These are phyloP conservation scores for Silene conica DNA, from an alignment of 148 eudicot genomes.

Conservation along the genomic window DNA sequence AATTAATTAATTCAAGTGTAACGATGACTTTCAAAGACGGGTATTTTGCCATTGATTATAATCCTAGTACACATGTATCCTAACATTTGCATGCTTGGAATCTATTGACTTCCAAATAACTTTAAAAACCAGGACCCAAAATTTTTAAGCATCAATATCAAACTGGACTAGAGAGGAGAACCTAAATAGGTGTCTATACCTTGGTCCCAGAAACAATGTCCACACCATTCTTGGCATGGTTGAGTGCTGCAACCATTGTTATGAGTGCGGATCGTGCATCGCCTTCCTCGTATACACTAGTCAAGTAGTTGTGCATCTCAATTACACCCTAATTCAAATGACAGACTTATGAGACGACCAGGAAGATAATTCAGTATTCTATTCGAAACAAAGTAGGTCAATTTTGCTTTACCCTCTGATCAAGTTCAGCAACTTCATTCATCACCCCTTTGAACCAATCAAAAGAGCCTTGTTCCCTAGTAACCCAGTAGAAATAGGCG, in stretches of 20 bases:
- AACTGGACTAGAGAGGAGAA: neutral
- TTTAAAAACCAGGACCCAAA: neutral
- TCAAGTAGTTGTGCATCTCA: slow-evolving; percentile 97
- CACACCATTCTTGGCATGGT: slow-evolving; percentile 97
- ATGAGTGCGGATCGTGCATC: slow-evolving; percentile 99
- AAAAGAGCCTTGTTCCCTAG: slow-evolving; percentile 94
- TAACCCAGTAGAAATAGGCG: slow-evolving; percentile 99
- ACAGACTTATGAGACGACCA: slow-evolving; percentile 9
- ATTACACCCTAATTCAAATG: slow-evolving; percentile 63
- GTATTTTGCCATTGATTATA: neutral
- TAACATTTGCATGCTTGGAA: neutral
- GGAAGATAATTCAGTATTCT: neutral
- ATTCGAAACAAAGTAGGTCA: neutral
- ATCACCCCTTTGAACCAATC: slow-evolving; percentile 99
- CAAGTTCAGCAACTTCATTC: slow-evolving; percentile 97
- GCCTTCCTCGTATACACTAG: slow-evolving; percentile 98
- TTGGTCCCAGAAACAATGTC: slow-evolving; percentile 96
- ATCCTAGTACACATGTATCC: neutral
- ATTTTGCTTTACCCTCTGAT: slow-evolving; percentile 64
- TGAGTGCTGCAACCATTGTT: slow-evolving; percentile 97
- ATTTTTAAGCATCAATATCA: neutral
- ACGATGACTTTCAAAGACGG: neutral
- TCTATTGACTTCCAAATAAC: no score
- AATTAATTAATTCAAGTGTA: neutral
- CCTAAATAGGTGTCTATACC: slow-evolving; percentile 33